These are phyloP conservation scores for Polyplosphaeria fusca DNA, from an alignment of 495 filamentous ascomycete species.

Conservation along the genomic window DNA sequence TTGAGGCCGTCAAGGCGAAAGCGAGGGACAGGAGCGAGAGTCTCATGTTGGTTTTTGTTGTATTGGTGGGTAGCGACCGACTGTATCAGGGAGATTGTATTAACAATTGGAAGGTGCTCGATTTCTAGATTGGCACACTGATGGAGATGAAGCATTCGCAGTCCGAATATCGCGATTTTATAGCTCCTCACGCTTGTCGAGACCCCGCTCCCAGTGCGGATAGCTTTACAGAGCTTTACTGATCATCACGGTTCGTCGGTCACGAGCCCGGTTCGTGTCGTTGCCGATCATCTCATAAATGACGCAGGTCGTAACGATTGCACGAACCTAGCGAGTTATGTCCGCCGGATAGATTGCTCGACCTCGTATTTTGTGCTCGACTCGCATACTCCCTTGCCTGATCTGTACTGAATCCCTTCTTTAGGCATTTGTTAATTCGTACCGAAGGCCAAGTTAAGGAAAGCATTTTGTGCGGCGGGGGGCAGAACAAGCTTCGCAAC, in stretches of 20 bases:
- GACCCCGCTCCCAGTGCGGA: neutral
- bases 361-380: neutral
- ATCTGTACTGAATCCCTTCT: neutral
- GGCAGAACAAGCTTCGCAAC: neutral
- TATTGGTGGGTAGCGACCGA: constrained; percentile 10
- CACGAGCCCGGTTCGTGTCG: too few species aligned
- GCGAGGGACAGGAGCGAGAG: constrained; percentile 17
- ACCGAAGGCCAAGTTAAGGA: neutral
- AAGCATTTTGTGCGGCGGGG: neutral
- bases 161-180: constrained; percentile 14
- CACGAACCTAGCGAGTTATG: neutral
- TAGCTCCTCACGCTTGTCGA: neutral
- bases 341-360: neutral
- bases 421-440: constrained; percentile 9
- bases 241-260: neutral
- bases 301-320: neutral
- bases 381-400: neutral
- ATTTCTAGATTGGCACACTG: too few species aligned
- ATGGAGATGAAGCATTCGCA: too few species aligned
- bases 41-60: constrained; percentile 20
- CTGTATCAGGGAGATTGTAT: constrained; percentile 4
- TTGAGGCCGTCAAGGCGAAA: constrained; percentile 18
- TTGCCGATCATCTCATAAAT: neutral
- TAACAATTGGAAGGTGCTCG: too few species aligned
- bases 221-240: constrained; percentile 7